Evolutionary conservation across 257 asterid genomes (phyloP).

Genomic region (Coffea canephora): DNA sequence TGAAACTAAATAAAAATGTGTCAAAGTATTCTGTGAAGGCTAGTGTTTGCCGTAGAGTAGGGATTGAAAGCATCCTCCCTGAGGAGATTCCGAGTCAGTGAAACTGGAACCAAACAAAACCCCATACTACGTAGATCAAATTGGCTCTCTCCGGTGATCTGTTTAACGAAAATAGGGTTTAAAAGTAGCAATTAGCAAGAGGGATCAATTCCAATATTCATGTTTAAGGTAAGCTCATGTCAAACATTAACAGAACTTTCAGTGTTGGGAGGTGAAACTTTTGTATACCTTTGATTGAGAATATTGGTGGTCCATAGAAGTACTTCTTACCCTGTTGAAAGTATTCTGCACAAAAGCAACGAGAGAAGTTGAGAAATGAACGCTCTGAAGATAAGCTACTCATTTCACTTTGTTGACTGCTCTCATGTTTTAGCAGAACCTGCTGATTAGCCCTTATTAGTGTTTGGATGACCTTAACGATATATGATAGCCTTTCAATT

Average conservation of each 20-base stretch:
- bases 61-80: slow-evolving; percentile 13
- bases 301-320: not conserved
- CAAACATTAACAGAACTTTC: not conserved
- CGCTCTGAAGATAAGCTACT: not conserved
- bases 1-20: not conserved
- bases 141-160: slow-evolving; percentile 29
- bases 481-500: not conserved
- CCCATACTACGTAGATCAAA: slow-evolving; percentile 39
- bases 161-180: not conserved
- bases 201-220: not conserved
- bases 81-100: slow-evolving; percentile 26
- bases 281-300: not conserved
- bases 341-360: slow-evolving; percentile 4
- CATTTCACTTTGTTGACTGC: not conserved
- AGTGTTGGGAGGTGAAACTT: not conserved
- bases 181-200: not conserved
- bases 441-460: not conserved
- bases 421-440: not conserved
- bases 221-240: not conserved
- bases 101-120: slow-evolving; percentile 44
- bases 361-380: not conserved
- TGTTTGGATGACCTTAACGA: too few species aligned
- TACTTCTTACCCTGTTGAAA: not conserved
- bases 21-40: not conserved
- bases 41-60: not conserved